phyloP scores from a whole-genome alignment of 2,329 filamentous ascomycete genomes.

The Botrytis pseudocinerea region DNA sequence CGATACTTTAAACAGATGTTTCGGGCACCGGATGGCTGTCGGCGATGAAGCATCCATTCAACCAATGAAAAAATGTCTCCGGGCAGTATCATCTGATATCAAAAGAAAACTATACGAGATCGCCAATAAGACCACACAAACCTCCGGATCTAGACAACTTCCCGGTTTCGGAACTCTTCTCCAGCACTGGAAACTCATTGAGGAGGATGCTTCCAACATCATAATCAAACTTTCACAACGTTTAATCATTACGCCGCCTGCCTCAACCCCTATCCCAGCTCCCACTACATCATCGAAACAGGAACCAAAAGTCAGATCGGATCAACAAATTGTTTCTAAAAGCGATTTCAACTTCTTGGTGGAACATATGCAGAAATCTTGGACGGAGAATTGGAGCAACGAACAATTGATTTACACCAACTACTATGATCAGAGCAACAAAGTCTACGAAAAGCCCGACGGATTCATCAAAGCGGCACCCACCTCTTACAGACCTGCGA shows the following conservation, averaged over 20 bases:
- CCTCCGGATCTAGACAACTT: neutral
- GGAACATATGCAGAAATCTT: slow-evolving; percentile 17
- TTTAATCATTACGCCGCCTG: slow-evolving; percentile 15
- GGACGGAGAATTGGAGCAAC: slow-evolving; percentile 9
- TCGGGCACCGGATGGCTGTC: slow-evolving; percentile 9
- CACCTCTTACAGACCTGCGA: slow-evolving; percentile 3
- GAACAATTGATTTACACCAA: slow-evolving; percentile 16
- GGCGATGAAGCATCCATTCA: slow-evolving; percentile 5
- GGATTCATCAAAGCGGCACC: slow-evolving; percentile 7
- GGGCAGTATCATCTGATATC: slow-evolving; percentile 13
- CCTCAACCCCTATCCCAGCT: neutral
- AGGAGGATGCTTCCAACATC: slow-evolving; percentile 10
- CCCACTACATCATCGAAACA: neutral
- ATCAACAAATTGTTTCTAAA: slow-evolving; percentile 10
- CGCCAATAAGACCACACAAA: neutral
- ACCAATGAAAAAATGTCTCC: slow-evolving; percentile 16
- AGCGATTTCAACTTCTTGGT: neutral
- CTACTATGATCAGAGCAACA: neutral
- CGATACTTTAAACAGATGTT: slow-evolving; percentile 8
- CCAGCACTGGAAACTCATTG: slow-evolving; percentile 13
- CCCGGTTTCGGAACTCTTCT: slow-evolving; percentile 14
- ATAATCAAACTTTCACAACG: slow-evolving; percentile 14
- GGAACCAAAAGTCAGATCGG: slow-evolving; percentile 1
- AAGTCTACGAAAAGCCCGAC: neutral
- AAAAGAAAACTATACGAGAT: slow-evolving; percentile 15